Conservation (phyloP, 140 eudicot genomes). For the Bidens hawaiensis region DNA sequence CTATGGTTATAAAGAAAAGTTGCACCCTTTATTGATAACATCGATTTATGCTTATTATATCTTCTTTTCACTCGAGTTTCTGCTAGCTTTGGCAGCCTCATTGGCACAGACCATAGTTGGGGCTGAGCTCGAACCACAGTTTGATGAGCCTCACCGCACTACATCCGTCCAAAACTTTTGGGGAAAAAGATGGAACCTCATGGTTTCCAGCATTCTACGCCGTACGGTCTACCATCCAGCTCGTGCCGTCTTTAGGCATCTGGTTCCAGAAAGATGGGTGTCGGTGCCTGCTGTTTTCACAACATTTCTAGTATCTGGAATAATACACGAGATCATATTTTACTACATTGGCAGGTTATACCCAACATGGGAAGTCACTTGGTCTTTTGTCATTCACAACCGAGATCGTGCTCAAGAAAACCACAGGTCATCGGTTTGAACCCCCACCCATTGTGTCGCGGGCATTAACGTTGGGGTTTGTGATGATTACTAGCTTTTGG, state of each 20-base stretch:
- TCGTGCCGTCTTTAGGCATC: not conserved
- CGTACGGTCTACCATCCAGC: not conserved
- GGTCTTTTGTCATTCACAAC: not conserved
- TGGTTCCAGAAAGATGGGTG: slow-evolving; percentile 1
- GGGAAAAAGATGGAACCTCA: slow-evolving; percentile 8
- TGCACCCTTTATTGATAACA: slow-evolving; percentile 1
- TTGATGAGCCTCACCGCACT: not conserved
- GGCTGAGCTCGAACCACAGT: slow-evolving; percentile 7
- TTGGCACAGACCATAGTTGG: not conserved
- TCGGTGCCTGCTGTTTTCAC: not conserved
- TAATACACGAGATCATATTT: not conserved
- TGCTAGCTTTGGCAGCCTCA: slow-evolving; percentile 3
- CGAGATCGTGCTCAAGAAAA: not conserved
- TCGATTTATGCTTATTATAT: not conserved
- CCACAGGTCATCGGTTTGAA: not conserved
- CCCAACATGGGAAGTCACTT: slow-evolving; percentile 7
- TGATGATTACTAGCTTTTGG: not conserved
- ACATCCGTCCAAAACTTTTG: slow-evolving; percentile 5
- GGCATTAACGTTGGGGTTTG: not conserved
- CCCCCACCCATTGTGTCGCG: not conserved
- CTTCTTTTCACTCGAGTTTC: not conserved
- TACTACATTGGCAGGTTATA: slow-evolving; percentile 3
- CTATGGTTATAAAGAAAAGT: not conserved
- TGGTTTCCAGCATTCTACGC: not conserved
- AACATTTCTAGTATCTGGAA: not conserved